Evolutionary conservation across 2,329 filamentous ascomycete genomes (phyloP).

Genomic region (Trichoderma oligosporum): DNA sequence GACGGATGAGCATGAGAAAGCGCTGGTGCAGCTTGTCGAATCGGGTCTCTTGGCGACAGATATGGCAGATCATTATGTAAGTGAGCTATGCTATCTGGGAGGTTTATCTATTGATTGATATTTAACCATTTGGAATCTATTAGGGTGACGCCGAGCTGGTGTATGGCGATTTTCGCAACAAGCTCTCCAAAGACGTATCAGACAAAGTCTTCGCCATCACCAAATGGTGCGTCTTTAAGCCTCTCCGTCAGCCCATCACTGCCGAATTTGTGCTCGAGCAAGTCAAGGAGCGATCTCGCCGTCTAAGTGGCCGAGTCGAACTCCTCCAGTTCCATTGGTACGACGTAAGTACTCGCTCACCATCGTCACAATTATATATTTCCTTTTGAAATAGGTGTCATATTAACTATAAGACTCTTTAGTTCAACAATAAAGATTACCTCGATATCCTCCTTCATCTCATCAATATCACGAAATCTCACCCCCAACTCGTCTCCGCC

Average conservation of each 20-base stretch:
- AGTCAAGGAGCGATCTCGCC: conserved; percentile 23
- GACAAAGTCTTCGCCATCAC: conserved; percentile 26
- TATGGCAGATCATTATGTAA: conserved; percentile 52
- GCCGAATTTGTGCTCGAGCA: conserved; percentile 21
- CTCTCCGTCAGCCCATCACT: conserved; percentile 22
- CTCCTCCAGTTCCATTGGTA: conserved; percentile 28
- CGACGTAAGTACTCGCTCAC: conserved; percentile 20
- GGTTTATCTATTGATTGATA: background rate
- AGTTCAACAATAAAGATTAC: conserved; percentile 36
- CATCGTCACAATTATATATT: no score
- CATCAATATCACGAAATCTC: conserved; percentile 35
- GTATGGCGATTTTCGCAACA: conserved; percentile 32
- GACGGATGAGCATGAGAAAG: conserved; percentile 21
- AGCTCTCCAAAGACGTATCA: background rate
- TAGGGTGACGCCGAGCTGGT: conserved; percentile 46
- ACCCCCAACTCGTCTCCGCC: conserved; percentile 22
- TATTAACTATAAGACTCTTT: background rate
- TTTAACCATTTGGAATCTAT: background rate
- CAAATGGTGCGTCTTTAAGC: conserved; percentile 32
- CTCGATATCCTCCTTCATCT: conserved; percentile 34
- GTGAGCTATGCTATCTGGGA: background rate
- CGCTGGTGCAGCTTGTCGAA: conserved; percentile 22
- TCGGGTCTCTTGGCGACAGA: conserved; percentile 36
- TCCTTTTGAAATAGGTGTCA: background rate
- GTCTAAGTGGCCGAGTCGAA: conserved; percentile 23